Base-by-base conservation (phyloP, 164 flowering plant species). In the Umbilicus rupestris region DNA sequence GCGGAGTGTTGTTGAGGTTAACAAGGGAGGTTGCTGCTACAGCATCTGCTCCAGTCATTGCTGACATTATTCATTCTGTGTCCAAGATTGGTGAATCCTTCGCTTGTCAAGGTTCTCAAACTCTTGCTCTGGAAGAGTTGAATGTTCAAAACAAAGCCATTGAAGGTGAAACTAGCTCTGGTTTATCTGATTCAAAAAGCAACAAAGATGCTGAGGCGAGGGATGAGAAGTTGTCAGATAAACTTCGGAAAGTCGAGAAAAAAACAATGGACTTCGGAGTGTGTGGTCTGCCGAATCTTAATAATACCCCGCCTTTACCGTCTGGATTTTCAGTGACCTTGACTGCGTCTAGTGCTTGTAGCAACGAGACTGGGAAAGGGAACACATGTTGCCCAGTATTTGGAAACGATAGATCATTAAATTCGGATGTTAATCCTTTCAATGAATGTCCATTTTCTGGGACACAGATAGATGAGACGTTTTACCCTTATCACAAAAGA, bases 41-140 rank as follows among this genome's bases (percentile, higher is more conserved):
- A 68, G 78, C 86, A 19, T 65, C 90, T 67, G 74, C 77, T 42
- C 87, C 87, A 3, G 66, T 65, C n/a, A 10, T 85, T 26, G 66
- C 75, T 78, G 95, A 85, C 20, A 70, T 88, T 68, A 66, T 79
- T 55, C 85, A 86, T 16, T 24, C 29, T 30, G 64, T 84, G 2
- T 67, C 79, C 2, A 81, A 81, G 64, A 42, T 80, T 75, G 83
- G 83, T 8, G 66, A 71, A 31, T 55, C 77, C 10, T 72, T 64
- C 60, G 62, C 73, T 47, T 68, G 7, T 65, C 65, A 81, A n/a
- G 74, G 63, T 57, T 39, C 70, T 30, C 76, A 68, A 31, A 60
- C n/a, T 67, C 76, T 63, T 42, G 63, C 71, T 16, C 66, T 46
- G 28, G 73, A 73, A 49, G 49, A 24, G 49, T 64, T 45, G 17